These are phyloP conservation scores for Alternaria longipes DNA, from an alignment of 2,329 filamentous ascomycete genomes.

Conservation along the genomic window DNA sequence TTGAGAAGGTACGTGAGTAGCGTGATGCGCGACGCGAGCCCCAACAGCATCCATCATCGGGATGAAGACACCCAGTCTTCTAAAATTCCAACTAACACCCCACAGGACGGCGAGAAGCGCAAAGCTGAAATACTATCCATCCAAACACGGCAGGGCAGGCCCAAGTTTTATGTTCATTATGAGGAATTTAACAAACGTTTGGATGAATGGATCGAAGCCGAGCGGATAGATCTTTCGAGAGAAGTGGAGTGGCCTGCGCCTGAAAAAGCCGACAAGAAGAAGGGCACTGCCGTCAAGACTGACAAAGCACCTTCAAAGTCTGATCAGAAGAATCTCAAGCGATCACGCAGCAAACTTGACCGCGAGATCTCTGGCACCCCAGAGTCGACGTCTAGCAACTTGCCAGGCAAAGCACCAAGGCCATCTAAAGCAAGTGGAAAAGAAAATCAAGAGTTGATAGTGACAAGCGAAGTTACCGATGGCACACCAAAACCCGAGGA, in stretches of 20 bases:
- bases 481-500: constrained; percentile 62
- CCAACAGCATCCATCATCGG: constrained; percentile 24
- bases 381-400: constrained; percentile 61
- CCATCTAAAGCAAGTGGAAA: constrained; percentile 68
- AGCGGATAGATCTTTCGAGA: constrained; percentile 83
- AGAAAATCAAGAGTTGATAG: constrained; percentile 64
- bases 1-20: constrained; percentile 68
- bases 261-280: constrained; percentile 87
- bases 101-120: constrained; percentile 78
- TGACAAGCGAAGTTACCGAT: constrained; percentile 59
- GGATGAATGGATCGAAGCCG: constrained; percentile 86
- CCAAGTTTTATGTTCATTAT: constrained; percentile 95
- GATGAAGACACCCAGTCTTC: constrained; percentile 1
- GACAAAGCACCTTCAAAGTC: constrained; percentile 54
- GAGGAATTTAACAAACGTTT: constrained; percentile 96
- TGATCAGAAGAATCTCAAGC: constrained; percentile 58
- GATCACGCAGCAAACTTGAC: constrained; percentile 57
- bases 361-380: constrained; percentile 66
- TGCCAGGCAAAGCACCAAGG: constrained; percentile 56
- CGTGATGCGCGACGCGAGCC: constrained; percentile 14
- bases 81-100: constrained; percentile 22
- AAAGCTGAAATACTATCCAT: constrained; percentile 98
- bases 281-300: constrained; percentile 64
- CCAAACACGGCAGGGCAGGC: constrained; percentile 84
- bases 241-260: constrained; percentile 97